A percentile compares a stretch with the other conserved stretches of the same genome.
Conservation (phyloP, 2,329 filamentous ascomycete genomes). For the Cordyceps tenuipes region DNA sequence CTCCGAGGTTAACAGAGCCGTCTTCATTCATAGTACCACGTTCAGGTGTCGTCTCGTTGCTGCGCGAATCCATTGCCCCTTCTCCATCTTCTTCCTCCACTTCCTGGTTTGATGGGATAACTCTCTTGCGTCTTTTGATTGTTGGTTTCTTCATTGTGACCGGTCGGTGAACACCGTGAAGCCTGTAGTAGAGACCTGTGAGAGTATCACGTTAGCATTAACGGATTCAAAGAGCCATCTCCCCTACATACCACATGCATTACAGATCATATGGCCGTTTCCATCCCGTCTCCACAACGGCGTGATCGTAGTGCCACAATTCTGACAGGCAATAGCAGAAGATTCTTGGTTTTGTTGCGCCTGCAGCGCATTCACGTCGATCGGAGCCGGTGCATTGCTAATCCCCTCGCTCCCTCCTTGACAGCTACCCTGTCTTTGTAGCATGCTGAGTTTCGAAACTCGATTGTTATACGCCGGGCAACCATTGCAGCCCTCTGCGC, state of each 20-base stretch:
- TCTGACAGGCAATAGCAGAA: slow-evolving; percentile 79
- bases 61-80: slow-evolving; percentile 33
- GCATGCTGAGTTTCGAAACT: slow-evolving; percentile 70
- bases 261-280: slow-evolving; percentile 93
- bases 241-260: slow-evolving; percentile 75
- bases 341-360: slow-evolving; percentile 16
- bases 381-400: slow-evolving; percentile 14
- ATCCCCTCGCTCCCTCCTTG: slow-evolving; percentile 21
- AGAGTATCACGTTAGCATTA: background rate
- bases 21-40: slow-evolving; percentile 53
- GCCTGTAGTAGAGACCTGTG: slow-evolving; percentile 85
- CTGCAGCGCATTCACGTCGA: slow-evolving; percentile 34
- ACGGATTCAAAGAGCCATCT: background rate
- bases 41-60: slow-evolving; percentile 33
- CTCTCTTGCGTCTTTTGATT: slow-evolving; percentile 91
- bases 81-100: slow-evolving; percentile 41
- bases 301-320: slow-evolving; percentile 93
- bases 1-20: slow-evolving; percentile 55
- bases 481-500: slow-evolving; percentile 87
- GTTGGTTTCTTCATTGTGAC: slow-evolving; percentile 99
- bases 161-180: slow-evolving; percentile 86
- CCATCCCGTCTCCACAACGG: slow-evolving; percentile 93
- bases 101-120: slow-evolving; percentile 67
- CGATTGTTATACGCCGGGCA: slow-evolving; percentile 98
- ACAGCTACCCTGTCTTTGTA: slow-evolving; percentile 36